Evolutionary conservation across 2,329 filamentous ascomycete species (phyloP).

Genomic region (Nemania sp.): DNA sequence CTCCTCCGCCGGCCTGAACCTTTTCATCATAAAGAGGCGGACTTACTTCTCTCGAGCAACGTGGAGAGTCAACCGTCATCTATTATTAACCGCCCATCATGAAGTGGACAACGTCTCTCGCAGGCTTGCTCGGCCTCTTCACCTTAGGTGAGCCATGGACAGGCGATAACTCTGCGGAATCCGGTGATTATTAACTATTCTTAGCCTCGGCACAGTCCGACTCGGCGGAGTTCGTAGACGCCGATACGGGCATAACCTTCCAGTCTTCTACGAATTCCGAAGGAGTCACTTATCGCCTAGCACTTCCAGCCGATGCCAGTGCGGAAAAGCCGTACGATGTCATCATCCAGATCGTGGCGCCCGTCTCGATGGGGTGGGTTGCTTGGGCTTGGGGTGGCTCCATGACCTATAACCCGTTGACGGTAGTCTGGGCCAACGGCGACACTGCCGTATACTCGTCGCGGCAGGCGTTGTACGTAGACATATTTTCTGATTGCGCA

Average conservation of each 20-base stretch:
- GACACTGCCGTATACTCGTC: slow-evolving; percentile 54
- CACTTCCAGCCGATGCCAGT: slow-evolving; percentile 51
- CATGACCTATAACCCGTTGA: slow-evolving; percentile 58
- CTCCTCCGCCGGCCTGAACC: not conserved
- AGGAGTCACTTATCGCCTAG: slow-evolving; percentile 49
- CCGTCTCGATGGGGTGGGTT: slow-evolving; percentile 55
- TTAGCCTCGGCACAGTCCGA: slow-evolving; percentile 51
- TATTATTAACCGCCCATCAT: slow-evolving; percentile 44
- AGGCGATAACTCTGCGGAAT: not conserved
- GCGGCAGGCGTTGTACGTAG: slow-evolving; percentile 55
- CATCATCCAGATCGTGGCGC: slow-evolving; percentile 55
- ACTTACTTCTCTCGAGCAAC: slow-evolving; percentile 8
- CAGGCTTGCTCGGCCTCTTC: slow-evolving; percentile 48
- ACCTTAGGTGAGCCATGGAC: slow-evolving; percentile 48
- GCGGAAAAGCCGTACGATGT: slow-evolving; percentile 53
- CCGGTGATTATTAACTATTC: slow-evolving; percentile 33
- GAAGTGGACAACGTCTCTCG: slow-evolving; percentile 48
- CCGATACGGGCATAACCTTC: slow-evolving; percentile 58
- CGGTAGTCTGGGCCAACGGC: slow-evolving; percentile 56
- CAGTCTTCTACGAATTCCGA: slow-evolving; percentile 56
- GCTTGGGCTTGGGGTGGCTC: slow-evolving; percentile 57
- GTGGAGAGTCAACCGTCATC: not conserved
- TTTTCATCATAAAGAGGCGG: slow-evolving; percentile 22
- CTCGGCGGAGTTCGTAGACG: slow-evolving; percentile 51
- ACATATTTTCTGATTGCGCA: slow-evolving; percentile 15